Evolutionary conservation across 768 basidiomycete genomes (phyloP).

Genomic region (Austroboletus festivus): DNA sequence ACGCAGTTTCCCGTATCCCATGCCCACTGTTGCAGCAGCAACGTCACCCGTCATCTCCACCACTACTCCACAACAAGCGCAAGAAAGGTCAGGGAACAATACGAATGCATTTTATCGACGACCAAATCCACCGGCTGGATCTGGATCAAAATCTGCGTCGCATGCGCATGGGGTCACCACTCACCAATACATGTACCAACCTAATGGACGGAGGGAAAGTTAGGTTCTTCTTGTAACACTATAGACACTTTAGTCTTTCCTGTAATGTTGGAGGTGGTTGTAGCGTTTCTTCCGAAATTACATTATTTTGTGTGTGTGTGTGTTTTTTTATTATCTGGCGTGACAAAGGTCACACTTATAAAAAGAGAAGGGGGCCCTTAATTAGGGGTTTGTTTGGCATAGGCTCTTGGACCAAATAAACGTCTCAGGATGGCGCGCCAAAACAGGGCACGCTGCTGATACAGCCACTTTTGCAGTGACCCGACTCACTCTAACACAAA

Average conservation of each 20-base stretch:
- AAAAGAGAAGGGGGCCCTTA: background rate
- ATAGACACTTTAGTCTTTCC: constrained; percentile 1
- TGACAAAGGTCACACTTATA: constrained; percentile 21
- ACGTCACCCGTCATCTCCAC: constrained; percentile 54
- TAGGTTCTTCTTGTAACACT: constrained; percentile 12
- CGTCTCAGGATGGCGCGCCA: constrained; percentile 3
- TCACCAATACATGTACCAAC: constrained; percentile 47
- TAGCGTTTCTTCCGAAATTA: constrained; percentile 11
- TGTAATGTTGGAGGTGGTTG: constrained; percentile 2
- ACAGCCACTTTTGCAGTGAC: constrained; percentile 18
- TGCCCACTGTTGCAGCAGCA: constrained; percentile 67
- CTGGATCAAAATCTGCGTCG: constrained; percentile 25
- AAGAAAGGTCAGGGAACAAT: constrained; percentile 21
- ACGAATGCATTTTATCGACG: constrained; percentile 56
- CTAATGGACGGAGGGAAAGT: constrained; percentile 38
- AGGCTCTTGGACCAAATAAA: constrained; percentile 25
- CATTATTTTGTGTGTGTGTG: constrained; percentile 12
- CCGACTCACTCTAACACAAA: constrained; percentile 18
- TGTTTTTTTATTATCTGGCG: constrained; percentile 7
- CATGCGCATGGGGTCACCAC: constrained; percentile 25
- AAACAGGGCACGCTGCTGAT: constrained; percentile 22
- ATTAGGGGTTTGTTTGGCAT: constrained; percentile 24
- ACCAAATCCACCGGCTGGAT: constrained; percentile 27
- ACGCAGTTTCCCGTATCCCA: constrained; percentile 57
- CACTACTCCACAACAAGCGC: constrained; percentile 38